Conservation (phyloP, 2,329 filamentous ascomycete species). For the Fusarium sp. region DNA sequence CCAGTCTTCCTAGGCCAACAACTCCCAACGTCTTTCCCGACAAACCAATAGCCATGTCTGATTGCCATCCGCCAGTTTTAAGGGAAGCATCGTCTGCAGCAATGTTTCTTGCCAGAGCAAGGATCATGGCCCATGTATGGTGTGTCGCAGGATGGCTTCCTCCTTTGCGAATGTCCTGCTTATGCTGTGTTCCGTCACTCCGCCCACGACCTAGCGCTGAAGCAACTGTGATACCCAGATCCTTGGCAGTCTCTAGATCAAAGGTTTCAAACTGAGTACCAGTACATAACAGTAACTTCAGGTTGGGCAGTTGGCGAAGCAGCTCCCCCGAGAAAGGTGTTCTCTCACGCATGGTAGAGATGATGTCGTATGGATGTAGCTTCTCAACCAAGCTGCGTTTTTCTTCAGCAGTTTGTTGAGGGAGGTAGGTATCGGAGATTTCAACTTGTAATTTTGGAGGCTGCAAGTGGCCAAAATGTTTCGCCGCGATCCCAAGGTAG, state of each 20-base stretch:
- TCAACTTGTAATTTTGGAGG: neutral
- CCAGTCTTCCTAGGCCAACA: neutral
- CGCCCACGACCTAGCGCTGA: neutral
- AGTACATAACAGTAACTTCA: neutral
- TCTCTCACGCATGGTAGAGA: neutral
- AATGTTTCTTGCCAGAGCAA: neutral
- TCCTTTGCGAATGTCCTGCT: neutral
- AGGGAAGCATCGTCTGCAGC: neutral
- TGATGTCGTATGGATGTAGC: neutral
- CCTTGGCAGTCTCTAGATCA: neutral
- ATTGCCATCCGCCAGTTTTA: neutral
- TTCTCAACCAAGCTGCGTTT: neutral
- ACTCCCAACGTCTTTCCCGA: neutral
- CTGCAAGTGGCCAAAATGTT: neutral
- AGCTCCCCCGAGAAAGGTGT: neutral
- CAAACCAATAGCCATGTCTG: neutral
- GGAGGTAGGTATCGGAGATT: rapidly evolving
- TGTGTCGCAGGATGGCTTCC: neutral
- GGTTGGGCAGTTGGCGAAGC: neutral
- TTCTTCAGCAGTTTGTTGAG: neutral
- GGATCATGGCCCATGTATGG: neutral
- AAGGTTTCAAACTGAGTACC: neutral
- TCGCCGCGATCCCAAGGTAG: neutral
- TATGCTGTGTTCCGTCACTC: neutral
- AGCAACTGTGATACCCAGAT: neutral